Evolutionary conservation across 179 eudicot species (phyloP).

Genomic region (Gypsophila paniculata): DNA sequence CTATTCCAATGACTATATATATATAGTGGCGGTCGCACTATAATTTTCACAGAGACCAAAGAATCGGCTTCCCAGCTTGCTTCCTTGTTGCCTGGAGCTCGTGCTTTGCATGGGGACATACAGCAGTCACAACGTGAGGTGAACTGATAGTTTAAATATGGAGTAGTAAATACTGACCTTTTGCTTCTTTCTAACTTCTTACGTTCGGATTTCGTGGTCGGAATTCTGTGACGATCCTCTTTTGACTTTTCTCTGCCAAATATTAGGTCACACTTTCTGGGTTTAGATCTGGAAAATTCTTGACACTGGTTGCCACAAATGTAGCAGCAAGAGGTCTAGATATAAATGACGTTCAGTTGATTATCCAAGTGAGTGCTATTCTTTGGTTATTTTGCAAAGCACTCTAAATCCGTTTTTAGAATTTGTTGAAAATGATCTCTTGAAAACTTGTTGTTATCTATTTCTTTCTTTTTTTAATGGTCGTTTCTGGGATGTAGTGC

Average conservation of each 20-base stretch:
- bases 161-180: not conserved
- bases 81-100: constrained; percentile 71
- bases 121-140: constrained; percentile 93
- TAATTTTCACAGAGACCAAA: constrained; percentile 81
- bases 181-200: not conserved
- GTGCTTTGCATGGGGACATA: constrained; percentile 87
- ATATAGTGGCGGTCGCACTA: constrained; percentile 77
- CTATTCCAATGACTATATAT: not conserved
- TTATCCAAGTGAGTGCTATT: constrained; percentile 60
- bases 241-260: not conserved
- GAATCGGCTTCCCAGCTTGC: constrained; percentile 70
- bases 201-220: not conserved
- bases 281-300: constrained; percentile 83
- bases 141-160: not conserved
- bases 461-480: not conserved
- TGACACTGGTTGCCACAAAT: constrained; percentile 81
- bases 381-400: not conserved
- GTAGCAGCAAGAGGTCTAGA: constrained; percentile 96
- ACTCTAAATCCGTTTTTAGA: not conserved
- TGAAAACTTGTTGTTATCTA: constrained; percentile 1
- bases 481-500: constrained; percentile 40
- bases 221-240: not conserved
- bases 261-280: constrained; percentile 71
- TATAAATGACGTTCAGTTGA: constrained; percentile 83
- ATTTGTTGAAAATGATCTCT: not conserved